phyloP scores from a whole-genome alignment of 2,329 filamentous ascomycete species.

The Colletotrichum shisoi region DNA sequence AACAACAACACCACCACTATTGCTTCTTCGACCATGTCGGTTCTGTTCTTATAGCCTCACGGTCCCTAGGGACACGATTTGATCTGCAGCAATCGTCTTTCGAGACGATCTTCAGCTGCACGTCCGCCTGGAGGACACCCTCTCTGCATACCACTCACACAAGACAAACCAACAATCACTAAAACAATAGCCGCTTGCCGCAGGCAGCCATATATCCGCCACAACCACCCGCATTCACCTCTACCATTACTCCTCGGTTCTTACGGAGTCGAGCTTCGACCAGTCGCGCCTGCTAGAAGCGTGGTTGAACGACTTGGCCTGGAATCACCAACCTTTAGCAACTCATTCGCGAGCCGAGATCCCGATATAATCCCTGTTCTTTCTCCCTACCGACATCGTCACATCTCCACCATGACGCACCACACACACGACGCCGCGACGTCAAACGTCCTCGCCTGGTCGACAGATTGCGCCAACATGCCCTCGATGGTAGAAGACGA shows the following conservation, averaged over 20 bases:
- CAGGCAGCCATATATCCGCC: conserved; percentile 5
- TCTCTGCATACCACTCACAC: conserved; percentile 20
- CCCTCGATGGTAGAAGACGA: conserved; percentile 65
- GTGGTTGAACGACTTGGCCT: conserved; percentile 38
- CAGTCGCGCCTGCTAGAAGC: conserved; percentile 33
- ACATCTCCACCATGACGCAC: conserved; percentile 48
- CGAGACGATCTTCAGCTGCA: conserved; percentile 32
- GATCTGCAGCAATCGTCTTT: conserved; percentile 32
- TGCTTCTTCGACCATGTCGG: conserved; percentile 43
- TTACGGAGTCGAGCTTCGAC: conserved; percentile 34
- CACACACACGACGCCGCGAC: conserved; percentile 50
- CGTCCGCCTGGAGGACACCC: conserved; percentile 30
- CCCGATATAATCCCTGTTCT: conserved; percentile 18
- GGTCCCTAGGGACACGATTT: conserved; percentile 57
- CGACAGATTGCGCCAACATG: conserved; percentile 54
- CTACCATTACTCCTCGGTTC: not conserved
- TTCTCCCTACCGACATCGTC: conserved; percentile 20
- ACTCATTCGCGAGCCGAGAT: conserved; percentile 26
- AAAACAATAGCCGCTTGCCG: conserved; percentile 14
- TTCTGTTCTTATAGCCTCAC: conserved; percentile 50
- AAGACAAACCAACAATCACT: conserved; percentile 9
- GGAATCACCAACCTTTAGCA: conserved; percentile 24
- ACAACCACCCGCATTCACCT: not conserved
- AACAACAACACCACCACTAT: conserved; percentile 12
- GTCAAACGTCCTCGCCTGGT: conserved; percentile 57